phyloP scores from a whole-genome alignment of 768 basidiomycete species.

The Polyporus arcularius region DNA sequence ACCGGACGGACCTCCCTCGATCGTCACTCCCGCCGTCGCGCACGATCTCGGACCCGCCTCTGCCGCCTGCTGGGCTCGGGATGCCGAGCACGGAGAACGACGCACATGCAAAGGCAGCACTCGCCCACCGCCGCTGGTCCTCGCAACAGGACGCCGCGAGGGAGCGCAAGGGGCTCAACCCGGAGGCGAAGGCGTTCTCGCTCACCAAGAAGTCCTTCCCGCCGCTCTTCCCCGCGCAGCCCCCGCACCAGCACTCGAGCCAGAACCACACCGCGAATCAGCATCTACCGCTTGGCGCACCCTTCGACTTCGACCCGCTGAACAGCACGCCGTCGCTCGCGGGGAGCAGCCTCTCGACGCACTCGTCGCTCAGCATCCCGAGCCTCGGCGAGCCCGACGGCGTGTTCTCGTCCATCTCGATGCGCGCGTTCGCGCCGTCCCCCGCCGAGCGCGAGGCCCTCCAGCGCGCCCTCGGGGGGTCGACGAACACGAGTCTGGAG shows the following conservation, averaged over 20 bases:
- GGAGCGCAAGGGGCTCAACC: conserved; percentile 73
- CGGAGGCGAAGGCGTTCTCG: conserved; percentile 83
- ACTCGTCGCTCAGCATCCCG: conserved; percentile 27
- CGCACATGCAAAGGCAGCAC: conserved; percentile 32
- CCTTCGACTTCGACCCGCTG: conserved; percentile 26
- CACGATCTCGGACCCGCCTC: conserved; percentile 24
- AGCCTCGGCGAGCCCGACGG: conserved; percentile 23
- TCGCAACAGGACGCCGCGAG: conserved; percentile 44
- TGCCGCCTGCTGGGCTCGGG: conserved; percentile 7
- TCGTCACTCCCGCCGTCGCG: conserved; percentile 18
- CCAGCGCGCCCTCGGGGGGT: conserved; percentile 74
- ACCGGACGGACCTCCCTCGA: conserved; percentile 27
- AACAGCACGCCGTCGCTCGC: conserved; percentile 16
- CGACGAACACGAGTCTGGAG: conserved; percentile 75
- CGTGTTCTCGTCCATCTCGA: conserved; percentile 39
- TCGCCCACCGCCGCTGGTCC: conserved; percentile 49
- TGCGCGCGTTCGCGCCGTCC: conserved; percentile 87
- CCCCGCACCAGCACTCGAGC: background rate
- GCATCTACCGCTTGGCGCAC: background rate
- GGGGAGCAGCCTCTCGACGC: conserved; percentile 19
- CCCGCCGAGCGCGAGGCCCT: conserved; percentile 85
- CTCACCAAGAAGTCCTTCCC: conserved; percentile 26
- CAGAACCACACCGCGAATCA: background rate
- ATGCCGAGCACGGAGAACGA: conserved; percentile 16
- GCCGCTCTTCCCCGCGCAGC: conserved; percentile 13